Percentiles rank a stretch among this genome's conserved stretches.
phyloP scores from a whole-genome alignment of 2,329 filamentous ascomycete species.

The Exophiala calicioides region DNA sequence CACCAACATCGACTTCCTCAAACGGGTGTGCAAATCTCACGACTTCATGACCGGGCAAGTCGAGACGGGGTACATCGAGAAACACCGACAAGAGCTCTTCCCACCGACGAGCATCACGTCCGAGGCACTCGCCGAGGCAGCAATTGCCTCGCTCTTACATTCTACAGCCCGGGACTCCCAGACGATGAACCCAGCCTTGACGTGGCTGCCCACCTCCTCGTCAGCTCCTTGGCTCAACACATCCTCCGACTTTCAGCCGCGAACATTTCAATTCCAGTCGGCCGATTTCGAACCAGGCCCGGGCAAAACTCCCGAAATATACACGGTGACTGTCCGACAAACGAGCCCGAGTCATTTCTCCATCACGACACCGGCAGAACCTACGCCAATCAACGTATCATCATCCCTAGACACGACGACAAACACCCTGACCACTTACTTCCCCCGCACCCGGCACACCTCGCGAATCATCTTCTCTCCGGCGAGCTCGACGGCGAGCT shows the following conservation, averaged over 20 bases:
- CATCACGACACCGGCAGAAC: slow-evolving; percentile 46
- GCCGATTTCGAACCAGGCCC: slow-evolving; percentile 26
- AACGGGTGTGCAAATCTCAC: slow-evolving; percentile 76
- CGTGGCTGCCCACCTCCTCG: slow-evolving; percentile 3
- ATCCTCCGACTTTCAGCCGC: slow-evolving; percentile 28
- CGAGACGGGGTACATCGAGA: slow-evolving; percentile 95
- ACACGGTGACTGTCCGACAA: slow-evolving; percentile 53
- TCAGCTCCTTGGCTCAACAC: slow-evolving; percentile 29
- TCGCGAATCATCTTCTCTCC: slow-evolving; percentile 67
- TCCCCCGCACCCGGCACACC: slow-evolving; percentile 74
- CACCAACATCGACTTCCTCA: slow-evolving; percentile 97
- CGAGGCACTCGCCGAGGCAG: slow-evolving; percentile 84
- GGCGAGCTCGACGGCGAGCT: slow-evolving; percentile 32
- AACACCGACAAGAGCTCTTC: slow-evolving; percentile 80
- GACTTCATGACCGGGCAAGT: slow-evolving; percentile 86
- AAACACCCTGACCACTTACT: slow-evolving; percentile 70
- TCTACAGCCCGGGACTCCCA: neutral
- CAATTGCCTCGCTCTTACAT: slow-evolving; percentile 67
- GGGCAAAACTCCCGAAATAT: slow-evolving; percentile 24
- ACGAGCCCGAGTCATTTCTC: slow-evolving; percentile 51
- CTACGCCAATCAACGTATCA: slow-evolving; percentile 46
- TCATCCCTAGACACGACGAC: slow-evolving; percentile 48
- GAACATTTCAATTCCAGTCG: slow-evolving; percentile 30
- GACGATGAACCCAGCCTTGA: neutral
- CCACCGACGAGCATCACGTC: slow-evolving; percentile 59